Evolutionary conservation across 129 eudicot genomes (phyloP).

Genomic region (Tanacetum coccineum): DNA sequence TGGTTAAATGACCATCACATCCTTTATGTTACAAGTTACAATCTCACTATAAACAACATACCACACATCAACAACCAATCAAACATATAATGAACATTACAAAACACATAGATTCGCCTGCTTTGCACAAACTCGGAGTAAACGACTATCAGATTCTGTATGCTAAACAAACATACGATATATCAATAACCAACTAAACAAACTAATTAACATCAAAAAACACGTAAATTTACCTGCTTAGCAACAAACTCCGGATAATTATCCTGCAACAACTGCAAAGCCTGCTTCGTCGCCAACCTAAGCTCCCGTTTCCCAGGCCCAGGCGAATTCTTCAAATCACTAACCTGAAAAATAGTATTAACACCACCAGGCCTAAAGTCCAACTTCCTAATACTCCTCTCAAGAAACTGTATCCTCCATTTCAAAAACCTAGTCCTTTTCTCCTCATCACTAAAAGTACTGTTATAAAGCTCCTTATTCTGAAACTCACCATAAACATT

Average conservation of each 20-base stretch:
- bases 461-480: slow-evolving; percentile 70
- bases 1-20: not conserved
- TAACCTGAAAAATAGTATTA: slow-evolving; percentile 55
- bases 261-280: slow-evolving; percentile 73
- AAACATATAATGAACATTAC: no score
- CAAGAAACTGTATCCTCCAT: slow-evolving; percentile 89
- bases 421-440: slow-evolving; percentile 59
- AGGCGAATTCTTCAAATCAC: slow-evolving; percentile 71
- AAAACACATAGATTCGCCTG: no score
- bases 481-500: slow-evolving; percentile 95
- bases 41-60: no score
- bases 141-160: no score
- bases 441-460: slow-evolving; percentile 76
- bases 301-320: slow-evolving; percentile 62
- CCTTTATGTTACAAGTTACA: no score
- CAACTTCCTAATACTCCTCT: slow-evolving; percentile 75
- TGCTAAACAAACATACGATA: not conserved
- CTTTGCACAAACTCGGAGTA: no score
- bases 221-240: slow-evolving; percentile 11
- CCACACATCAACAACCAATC: not conserved
- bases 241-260: slow-evolving; percentile 85
- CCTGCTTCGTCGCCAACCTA: slow-evolving; percentile 57
- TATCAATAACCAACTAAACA: not conserved
- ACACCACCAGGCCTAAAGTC: slow-evolving; percentile 77
- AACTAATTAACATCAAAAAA: not conserved